Evolutionary conservation across 2,329 filamentous ascomycete genomes (phyloP), one percentile per base, ranked within the genome.

Genomic region (Moelleriella libera): DNA sequence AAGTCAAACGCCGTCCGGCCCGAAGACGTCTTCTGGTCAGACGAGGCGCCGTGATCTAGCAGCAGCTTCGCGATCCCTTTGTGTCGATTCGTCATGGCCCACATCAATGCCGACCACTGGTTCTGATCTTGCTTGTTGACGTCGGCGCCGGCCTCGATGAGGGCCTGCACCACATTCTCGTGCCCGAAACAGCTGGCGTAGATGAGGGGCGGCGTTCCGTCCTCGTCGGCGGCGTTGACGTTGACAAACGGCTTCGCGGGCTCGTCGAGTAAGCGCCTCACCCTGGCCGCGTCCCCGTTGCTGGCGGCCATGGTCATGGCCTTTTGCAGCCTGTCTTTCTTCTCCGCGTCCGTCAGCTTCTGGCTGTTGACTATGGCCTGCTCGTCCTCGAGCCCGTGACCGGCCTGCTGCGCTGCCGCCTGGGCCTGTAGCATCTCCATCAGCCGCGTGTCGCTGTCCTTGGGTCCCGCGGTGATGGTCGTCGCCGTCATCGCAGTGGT

Each of bases 131-230:
- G 90, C 57, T 83, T 83, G 67, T 98, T 88, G 46, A 97, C 88
- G 57, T 88, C 78, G 40, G 84, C 90, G 29, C 90, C 89, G 8
- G 88, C 87, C 50, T 88, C 78, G 46, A 98, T 78, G 46, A 98
- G 75, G 39, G 83, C 80, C 50, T 83, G 76, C 29, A 97, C 92
- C 4, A 95, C 89, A 44, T 83, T 77, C 64, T 94, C 86, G 62
- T 98, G 92, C 40, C 92, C 86, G 72, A 98, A 98, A 61, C 92
- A 98, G 69, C 89, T 95, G 10, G 92, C 92, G 63, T 98, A 98
- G 51, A 98, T 95, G 53, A 98, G 69, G 2, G 92, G 88, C n/a
- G 89, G 86, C 1, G 92, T 97, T 12, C 92, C 92, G 62, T 98
- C 92, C 57, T 94, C 86, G 61, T 98, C 92, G 10, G 86, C 77